Percentiles rank a stretch among this genome's conserved stretches.
phyloP scores from a whole-genome alignment of 768 basidiomycete genomes.

The Termitomyces sp. region DNA sequence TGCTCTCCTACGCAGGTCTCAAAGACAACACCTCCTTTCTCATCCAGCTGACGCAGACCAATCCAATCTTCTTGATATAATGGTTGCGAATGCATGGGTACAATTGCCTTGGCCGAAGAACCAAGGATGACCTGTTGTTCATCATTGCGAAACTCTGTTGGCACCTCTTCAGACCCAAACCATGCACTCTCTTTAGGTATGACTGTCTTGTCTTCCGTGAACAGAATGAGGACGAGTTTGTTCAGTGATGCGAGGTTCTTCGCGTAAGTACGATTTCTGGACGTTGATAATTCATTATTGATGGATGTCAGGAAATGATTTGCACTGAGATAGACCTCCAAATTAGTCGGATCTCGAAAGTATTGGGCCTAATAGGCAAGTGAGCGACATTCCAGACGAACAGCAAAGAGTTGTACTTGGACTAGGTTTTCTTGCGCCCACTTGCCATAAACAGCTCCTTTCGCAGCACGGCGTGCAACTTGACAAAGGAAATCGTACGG shows the following conservation, averaged over 20 bases:
- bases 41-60: constrained; percentile 65
- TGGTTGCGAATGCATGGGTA: constrained; percentile 70
- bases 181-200: constrained; percentile 82
- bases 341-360: constrained; percentile 65
- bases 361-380: constrained; percentile 64
- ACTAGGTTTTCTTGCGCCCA: constrained; percentile 78
- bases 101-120: constrained; percentile 23
- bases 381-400: not conserved
- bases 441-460: constrained; percentile 57
- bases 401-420: constrained; percentile 38
- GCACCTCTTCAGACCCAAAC: constrained; percentile 69
- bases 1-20: constrained; percentile 67
- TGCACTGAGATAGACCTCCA: constrained; percentile 49
- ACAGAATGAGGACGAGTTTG: constrained; percentile 68
- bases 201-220: constrained; percentile 68
- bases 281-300: constrained; percentile 66
- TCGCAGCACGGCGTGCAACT: constrained; percentile 54
- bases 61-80: constrained; percentile 81
- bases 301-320: constrained; percentile 69
- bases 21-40: constrained; percentile 53
- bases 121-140: constrained; percentile 8
- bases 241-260: constrained; percentile 54
- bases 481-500: constrained; percentile 67
- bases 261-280: constrained; percentile 55
- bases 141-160: constrained; percentile 24